Evolutionary conservation across 2,329 filamentous ascomycete species (phyloP), one percentile per base, ranked within the genome.

Genomic region (Nigrospora sphaerica): DNA sequence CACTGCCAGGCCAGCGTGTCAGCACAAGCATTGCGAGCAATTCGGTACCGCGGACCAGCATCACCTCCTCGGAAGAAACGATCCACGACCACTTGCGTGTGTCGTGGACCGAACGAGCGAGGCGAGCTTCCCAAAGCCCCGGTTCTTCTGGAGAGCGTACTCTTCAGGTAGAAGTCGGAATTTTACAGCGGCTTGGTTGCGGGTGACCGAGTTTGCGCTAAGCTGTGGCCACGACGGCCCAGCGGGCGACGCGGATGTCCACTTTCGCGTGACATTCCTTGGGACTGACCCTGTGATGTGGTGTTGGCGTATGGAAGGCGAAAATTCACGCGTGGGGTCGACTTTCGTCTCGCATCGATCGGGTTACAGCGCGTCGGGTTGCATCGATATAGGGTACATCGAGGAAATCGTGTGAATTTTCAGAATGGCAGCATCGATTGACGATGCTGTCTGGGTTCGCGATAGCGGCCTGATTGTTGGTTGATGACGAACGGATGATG

Each of bases 201-300:
- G 38, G 35, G 38, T 38, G 32, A 36, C 39, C 46, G 17, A n/a
- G 5, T n/a, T 12, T 14, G 23, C 11, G 16, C 23, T 12, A 12
- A 13, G 34, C 28, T 31, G 28, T 38, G 14, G 46, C 23, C 41
- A 33, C 10, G 28, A 19, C 35, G 46, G 41, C 18, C 32, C 32
- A 47, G 46, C 46, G 42, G 41, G 36, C 19, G 32, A 34, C 40
- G 46, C 46, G 35, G 35, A 47, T 44, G 46, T 39, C 46, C 46
- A 44, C 46, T 47, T 47, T 47, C 46, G 46, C 46, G 46, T 39
- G 46, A 47, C 46, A 39, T 44, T 44, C 46, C 46, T 47, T 44
- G 23, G 41, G 46, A 47, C 46, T 47, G 46, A 44, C 41, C 36
- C 46, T 47, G 36, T 40, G 23, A 18, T 38, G 19, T 33, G 39